Conservation (phyloP, 495 filamentous ascomycete genomes). For the Talaromyces ruber region DNA sequence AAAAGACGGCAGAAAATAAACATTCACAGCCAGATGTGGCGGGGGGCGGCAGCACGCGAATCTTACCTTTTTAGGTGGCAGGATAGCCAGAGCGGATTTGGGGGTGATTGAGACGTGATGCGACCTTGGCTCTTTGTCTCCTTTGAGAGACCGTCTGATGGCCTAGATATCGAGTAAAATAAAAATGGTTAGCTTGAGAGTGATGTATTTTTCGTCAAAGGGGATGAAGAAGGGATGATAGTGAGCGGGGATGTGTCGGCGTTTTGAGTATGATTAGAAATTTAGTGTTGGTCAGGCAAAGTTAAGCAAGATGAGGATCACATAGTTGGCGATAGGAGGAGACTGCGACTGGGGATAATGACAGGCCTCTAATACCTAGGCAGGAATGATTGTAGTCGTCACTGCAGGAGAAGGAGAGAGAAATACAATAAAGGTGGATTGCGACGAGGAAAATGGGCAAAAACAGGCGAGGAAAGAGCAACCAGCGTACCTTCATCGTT, state of each 20-base stretch:
- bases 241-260: background rate
- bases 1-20: background rate
- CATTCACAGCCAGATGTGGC: conserved; percentile 2
- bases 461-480: conserved; percentile 3
- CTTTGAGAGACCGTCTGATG: conserved; percentile 79
- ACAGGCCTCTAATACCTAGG: background rate
- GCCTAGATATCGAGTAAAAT: conserved; percentile 37
- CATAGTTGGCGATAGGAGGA: background rate
- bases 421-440: conserved; percentile 13
- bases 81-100: conserved; percentile 90
- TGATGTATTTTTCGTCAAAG: conserved; percentile 9
- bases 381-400: background rate
- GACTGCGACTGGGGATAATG: background rate
- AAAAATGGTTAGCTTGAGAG: background rate
- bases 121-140: conserved; percentile 66
- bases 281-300: background rate
- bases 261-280: background rate
- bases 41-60: conserved; percentile 14
- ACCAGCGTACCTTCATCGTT: conserved; percentile 7
- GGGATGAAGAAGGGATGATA: background rate
- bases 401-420: conserved; percentile 5
- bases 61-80: conserved; percentile 90
- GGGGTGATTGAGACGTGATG: conserved; percentile 82
- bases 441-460: conserved; percentile 32
- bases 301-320: background rate